Percentiles rank a stretch among this genome's conserved stretches.
These are phyloP conservation scores for Paraconiothyrium sp. DNA, from an alignment of 2,329 filamentous ascomycete species.

Conservation along the genomic window DNA sequence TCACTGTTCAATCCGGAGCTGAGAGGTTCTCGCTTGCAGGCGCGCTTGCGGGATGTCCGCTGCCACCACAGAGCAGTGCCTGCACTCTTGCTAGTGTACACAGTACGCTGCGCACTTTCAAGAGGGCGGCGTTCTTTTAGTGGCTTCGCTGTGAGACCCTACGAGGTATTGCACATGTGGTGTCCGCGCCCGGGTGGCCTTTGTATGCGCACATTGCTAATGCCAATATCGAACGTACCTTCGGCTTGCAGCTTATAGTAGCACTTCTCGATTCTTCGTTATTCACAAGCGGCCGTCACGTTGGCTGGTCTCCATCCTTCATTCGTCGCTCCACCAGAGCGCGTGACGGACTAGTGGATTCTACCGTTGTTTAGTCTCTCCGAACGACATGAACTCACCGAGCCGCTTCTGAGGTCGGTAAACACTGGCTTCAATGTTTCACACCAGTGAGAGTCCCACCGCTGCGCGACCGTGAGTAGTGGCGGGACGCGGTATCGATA, in stretches of 20 bases:
- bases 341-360: not conserved
- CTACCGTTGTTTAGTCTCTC: not conserved
- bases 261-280: not conserved
- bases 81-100: not conserved
- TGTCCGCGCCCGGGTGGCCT: not conserved
- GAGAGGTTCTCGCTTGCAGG: not conserved
- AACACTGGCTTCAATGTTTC: not conserved
- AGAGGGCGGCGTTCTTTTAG: not conserved
- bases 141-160: not conserved
- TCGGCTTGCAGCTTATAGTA: not conserved
- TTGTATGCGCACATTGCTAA: not conserved
- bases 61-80: not conserved
- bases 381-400: not conserved
- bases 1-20: not conserved
- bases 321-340: not conserved
- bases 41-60: not conserved
- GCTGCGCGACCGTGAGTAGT: not conserved
- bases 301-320: not conserved
- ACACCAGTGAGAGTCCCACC: not conserved
- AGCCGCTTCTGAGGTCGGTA: not conserved
- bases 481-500: conserved; percentile 1
- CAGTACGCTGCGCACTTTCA: not conserved
- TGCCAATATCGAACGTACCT: not conserved
- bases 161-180: not conserved
- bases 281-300: not conserved